Conservation (phyloP, 306 rosid species). For the Acacia crassicarpa region DNA sequence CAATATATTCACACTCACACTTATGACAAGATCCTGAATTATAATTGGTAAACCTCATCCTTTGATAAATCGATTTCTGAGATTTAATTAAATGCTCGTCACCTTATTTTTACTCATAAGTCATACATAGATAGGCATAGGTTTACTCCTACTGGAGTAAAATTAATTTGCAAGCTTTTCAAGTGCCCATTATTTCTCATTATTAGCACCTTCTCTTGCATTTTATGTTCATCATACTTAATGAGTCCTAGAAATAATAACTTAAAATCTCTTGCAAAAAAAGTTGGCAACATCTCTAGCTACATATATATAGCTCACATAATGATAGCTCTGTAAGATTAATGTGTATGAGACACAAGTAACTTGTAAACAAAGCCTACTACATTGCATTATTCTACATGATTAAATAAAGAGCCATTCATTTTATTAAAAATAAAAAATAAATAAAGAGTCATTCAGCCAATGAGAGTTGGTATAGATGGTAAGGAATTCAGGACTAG, state of each 20-base stretch:
- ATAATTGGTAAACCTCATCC: not conserved
- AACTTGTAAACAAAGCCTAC: not conserved
- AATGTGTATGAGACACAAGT: not conserved
- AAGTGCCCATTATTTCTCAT: not conserved
- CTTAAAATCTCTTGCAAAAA: not conserved
- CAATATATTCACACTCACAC: too few species aligned
- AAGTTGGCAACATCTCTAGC: not conserved
- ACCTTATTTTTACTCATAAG: not conserved
- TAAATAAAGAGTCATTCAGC: too few species aligned
- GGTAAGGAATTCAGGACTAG: too few species aligned
- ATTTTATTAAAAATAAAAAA: too few species aligned
- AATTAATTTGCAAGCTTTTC: not conserved
- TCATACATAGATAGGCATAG: too few species aligned
- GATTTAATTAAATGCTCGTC: not conserved
- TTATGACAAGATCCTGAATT: not conserved
- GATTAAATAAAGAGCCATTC: too few species aligned
- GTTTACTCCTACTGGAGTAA: not conserved
- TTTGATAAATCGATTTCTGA: not conserved
- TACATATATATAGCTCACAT: not conserved
- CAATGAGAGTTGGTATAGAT: too few species aligned
- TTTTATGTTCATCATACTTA: not conserved
- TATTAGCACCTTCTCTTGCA: not conserved
- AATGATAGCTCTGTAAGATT: not conserved
- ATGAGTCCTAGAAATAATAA: not conserved
- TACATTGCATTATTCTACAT: not conserved